phyloP scores from a whole-genome alignment of 2,329 filamentous ascomycete species.

The Neobulgaria alba region DNA sequence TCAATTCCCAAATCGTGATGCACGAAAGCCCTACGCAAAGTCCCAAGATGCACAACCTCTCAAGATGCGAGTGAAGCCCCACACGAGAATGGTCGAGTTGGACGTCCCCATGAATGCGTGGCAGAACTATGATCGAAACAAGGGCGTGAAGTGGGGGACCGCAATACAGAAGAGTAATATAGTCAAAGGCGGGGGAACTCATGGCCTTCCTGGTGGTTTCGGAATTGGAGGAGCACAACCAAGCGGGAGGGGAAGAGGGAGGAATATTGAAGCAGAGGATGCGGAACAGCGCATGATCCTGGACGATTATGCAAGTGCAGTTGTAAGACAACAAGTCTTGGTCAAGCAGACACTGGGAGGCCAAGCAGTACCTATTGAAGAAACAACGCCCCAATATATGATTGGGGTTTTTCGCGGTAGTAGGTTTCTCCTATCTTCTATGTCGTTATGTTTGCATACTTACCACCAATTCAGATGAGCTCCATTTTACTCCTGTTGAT shows the following conservation, averaged over 20 bases:
- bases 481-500: constrained; percentile 78
- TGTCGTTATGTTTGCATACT: neutral
- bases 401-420: constrained; percentile 81
- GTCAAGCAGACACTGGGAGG: constrained; percentile 79
- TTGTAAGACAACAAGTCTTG: constrained; percentile 63
- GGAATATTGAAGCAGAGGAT: constrained; percentile 36
- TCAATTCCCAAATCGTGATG: constrained; percentile 76
- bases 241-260: constrained; percentile 29
- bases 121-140: constrained; percentile 70
- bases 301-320: constrained; percentile 56
- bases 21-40: constrained; percentile 49
- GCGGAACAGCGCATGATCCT: constrained; percentile 34
- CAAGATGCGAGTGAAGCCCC: constrained; percentile 73
- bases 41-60: constrained; percentile 48
- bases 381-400: constrained; percentile 62
- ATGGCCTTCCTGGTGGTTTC: constrained; percentile 67
- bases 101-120: constrained; percentile 72
- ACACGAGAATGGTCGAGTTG: constrained; percentile 78
- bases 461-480: constrained; percentile 52
- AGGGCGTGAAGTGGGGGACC: constrained; percentile 76
- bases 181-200: constrained; percentile 51
- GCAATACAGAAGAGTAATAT: constrained; percentile 50
- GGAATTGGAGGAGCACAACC: constrained; percentile 44
- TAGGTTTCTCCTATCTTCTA: constrained; percentile 35
- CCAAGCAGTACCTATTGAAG: constrained; percentile 60